Percentiles rank a stretch among this genome's conserved stretches.
Conservation (phyloP, 768 basidiomycete species). For the Tremella yokohamensis region DNA sequence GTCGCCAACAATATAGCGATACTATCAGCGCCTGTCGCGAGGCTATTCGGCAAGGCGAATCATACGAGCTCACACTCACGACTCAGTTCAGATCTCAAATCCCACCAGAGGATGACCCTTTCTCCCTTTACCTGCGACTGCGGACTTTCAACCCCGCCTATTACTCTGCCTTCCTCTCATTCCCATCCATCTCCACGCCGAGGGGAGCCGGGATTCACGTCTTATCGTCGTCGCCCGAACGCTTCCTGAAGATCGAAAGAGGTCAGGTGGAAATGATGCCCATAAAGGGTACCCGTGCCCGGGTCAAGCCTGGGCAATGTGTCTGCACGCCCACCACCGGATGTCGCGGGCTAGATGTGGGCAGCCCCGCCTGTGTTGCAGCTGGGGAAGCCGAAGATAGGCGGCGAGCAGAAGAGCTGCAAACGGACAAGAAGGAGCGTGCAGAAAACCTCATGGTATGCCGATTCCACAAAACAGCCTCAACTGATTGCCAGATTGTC, state of each 20-base stretch:
- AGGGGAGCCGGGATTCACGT: constrained; percentile 54
- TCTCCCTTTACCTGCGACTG: constrained; percentile 54
- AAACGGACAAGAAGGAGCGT: constrained; percentile 68
- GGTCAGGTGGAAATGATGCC: constrained; percentile 74
- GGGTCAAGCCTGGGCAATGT: constrained; percentile 44
- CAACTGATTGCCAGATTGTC: constrained; percentile 59
- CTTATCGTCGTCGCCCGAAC: constrained; percentile 83
- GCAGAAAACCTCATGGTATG: constrained; percentile 87
- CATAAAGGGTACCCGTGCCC: constrained; percentile 83
- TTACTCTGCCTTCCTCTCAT: constrained; percentile 66
- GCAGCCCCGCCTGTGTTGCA: constrained; percentile 54
- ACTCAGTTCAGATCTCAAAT: constrained; percentile 50
- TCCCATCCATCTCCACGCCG: constrained; percentile 37
- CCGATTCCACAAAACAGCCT: background rate
- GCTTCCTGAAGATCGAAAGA: constrained; percentile 78
- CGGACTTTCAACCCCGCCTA: constrained; percentile 80
- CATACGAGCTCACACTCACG: constrained; percentile 90
- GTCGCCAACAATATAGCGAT: constrained; percentile 58
- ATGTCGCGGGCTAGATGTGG: constrained; percentile 59
- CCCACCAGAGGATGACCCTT: constrained; percentile 40
- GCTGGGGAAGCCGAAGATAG: constrained; percentile 32
- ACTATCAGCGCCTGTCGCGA: constrained; percentile 70
- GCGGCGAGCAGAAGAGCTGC: constrained; percentile 38
- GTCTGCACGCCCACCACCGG: constrained; percentile 57
- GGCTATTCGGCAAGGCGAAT: constrained; percentile 74